Base-by-base conservation (phyloP, 1,284 basidiomycete genomes). In the Fistulinella cinereoalba region DNA sequence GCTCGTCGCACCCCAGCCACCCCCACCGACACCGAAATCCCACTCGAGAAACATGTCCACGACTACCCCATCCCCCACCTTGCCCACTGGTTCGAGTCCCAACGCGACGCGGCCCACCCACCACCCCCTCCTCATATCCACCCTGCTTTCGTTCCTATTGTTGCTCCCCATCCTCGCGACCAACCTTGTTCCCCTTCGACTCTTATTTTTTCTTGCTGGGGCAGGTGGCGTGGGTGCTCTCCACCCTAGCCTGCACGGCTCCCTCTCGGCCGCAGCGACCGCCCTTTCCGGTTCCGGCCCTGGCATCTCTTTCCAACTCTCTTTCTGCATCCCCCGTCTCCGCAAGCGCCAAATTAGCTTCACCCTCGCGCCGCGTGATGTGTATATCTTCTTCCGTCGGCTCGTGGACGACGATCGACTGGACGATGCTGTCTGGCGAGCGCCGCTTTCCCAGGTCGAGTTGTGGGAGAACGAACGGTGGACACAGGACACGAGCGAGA, bases 381-480 rank as follows among this genome's bases (percentile, higher is more conserved):
- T 49, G 3, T 58, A 61, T 21, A 56, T 64, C 24, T 60, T 58
- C 2, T 21, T 76, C 7, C 70, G 73, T 24, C 71, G 74, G 1
- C 37, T 80, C 1, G 58, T 81, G 9, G 84, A 90, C 54, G 70
- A 89, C 51, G 83, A 88, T 52, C 71, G 69, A 18, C 72, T 90
- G 4, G 70, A 74, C 8, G 85, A 88, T 57, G 65, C 61, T 19
- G 78, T 78, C 43, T 88, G 85, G 83, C 69, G 66, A 2, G 71
- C 79, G 3, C 77, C 82, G 54, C 73, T 83, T 62, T 64, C 76
- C 3, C 76, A 82, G 37, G 84, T 90, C 8, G 83, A 88, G 60
- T 61, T 89, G 15, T 89, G 78, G 72, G 88, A 90, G 71, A 90
- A 89, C 62, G 85, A 90, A 60, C 72, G 87, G 15, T 81, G 77